Conservation (phyloP, 176 grass and related monocot species). For the Triticum urartu region DNA sequence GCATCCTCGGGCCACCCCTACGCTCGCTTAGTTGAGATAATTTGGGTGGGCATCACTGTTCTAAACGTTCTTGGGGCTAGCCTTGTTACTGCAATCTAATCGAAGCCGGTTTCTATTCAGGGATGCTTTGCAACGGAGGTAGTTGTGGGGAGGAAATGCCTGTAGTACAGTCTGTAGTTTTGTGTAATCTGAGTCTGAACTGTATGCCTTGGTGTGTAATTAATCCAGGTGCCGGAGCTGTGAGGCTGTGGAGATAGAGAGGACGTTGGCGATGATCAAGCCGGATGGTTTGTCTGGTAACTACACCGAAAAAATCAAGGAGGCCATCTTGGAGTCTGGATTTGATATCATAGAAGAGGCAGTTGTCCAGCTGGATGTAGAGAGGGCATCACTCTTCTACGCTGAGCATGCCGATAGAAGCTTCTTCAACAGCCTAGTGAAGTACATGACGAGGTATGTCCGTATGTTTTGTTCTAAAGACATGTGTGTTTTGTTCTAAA, state of each 20-base stretch:
- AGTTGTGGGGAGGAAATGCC: neutral
- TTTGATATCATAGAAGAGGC: constrained; percentile 64
- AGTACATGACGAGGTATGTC: constrained; percentile 79
- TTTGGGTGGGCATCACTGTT: neutral
- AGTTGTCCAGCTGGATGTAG: constrained; percentile 42
- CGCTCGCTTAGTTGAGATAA: neutral
- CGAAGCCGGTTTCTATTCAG: neutral
- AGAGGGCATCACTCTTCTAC: constrained; percentile 65
- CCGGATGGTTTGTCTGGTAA: constrained; percentile 74
- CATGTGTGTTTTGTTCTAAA: no score
- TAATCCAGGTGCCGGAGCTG: constrained; percentile 50
- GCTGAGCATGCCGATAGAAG: constrained; percentile 71
- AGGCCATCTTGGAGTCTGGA: constrained; percentile 55
- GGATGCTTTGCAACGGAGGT: neutral
- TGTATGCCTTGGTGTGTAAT: neutral
- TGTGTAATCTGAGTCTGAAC: constrained; percentile 3
- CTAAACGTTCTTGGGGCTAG: neutral
- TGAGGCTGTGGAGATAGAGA: constrained; percentile 44
- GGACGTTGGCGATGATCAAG: constrained; percentile 83
- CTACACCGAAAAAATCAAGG: constrained; percentile 62
- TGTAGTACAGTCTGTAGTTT: neutral
- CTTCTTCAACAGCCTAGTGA: constrained; percentile 78
- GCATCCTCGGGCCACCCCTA: neutral
- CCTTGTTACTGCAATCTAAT: neutral
- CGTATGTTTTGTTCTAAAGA: neutral